Evolutionary conservation across 2,329 filamentous ascomycete species (phyloP), one percentile per base, ranked within the genome.

Genomic region (Fusarium bactridioides): DNA sequence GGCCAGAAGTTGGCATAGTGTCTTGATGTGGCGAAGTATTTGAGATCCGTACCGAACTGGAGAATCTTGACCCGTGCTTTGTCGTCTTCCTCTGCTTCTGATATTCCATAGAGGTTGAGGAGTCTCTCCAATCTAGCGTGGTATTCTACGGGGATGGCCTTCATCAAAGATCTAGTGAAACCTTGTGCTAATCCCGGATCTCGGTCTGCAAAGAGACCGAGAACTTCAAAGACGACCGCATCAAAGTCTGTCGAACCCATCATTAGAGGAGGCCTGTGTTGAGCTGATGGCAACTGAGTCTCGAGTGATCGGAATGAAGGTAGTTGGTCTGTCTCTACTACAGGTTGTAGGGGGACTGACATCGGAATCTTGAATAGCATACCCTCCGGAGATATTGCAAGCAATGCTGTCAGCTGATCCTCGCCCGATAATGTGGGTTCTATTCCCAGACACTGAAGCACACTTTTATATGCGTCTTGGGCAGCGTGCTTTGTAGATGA

Each of bases 181-280:
- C 16, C 16, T 8, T 9, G 15, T 9, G 54, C 55, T 1, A 63
- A 16, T 1, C 19, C 60, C 4, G 16, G 7, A 15, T 35, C 19
- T 7, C 60, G 15, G 2, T 4, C 23, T 21, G 12, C 19, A 0
- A 63, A 48, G 1, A 63, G 12, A 5, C 60, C 60, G 0, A 63
- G 31, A 35, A 60, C 29, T 29, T 61, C 35, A 11, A 63, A 61
- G 16, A 63, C 12, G 4, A 61, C 60, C 0, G 54, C 60, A 18
- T 63, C 60, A 25, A 61, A 63, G 16, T 63, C 43, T 0, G 55
- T 47, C 1, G 54, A 63, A 4, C 60, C 60, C 41, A 60, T 48
- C 60, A 63, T 61, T 0, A 63, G 29, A 23, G 41, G 55, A 1
- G n/a, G 10, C 9, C 2, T 48, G 16, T 33, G 2, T 5, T 21